phyloP scores from a whole-genome alignment of 768 basidiomycete species.

The Suillus luteus region DNA sequence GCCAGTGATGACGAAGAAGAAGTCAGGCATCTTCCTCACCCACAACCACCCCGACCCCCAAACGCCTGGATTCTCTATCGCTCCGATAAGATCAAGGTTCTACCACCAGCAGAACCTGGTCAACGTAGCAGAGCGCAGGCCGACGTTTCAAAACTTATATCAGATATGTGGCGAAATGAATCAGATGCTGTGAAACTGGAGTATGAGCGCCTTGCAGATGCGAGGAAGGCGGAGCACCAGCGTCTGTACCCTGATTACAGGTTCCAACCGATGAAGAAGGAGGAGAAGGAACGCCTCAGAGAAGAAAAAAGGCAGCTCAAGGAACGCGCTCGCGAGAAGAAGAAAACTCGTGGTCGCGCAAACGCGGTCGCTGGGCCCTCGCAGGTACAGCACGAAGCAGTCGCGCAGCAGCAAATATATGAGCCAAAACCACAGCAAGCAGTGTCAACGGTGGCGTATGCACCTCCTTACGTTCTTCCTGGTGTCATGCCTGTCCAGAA shows the following conservation, averaged over 20 bases:
- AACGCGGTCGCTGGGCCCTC: conserved; percentile 15
- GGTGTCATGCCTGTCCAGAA: conserved; percentile 13
- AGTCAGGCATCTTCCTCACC: conserved; percentile 30
- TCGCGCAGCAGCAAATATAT: not conserved
- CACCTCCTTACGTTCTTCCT: conserved; percentile 10
- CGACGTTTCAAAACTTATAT: conserved; percentile 64
- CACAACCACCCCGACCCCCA: conserved; percentile 56
- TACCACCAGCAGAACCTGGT: conserved; percentile 39
- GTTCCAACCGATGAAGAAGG: conserved; percentile 57
- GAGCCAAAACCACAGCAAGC: not conserved
- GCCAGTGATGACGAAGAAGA: conserved; percentile 13
- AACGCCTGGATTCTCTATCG: conserved; percentile 88
- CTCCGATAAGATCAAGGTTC: conserved; percentile 51
- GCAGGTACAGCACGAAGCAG: not conserved
- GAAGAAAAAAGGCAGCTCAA: conserved; percentile 44
- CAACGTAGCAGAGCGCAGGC: conserved; percentile 52
- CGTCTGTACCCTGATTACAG: conserved; percentile 56
- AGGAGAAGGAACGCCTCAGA: conserved; percentile 45
- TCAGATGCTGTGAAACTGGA: conserved; percentile 44
- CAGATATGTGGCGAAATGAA: conserved; percentile 65
- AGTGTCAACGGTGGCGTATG: conserved; percentile 4
- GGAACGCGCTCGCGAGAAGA: conserved; percentile 35
- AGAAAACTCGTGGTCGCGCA: conserved; percentile 24
- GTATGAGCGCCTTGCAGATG: conserved; percentile 57
- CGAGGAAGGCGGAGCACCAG: conserved; percentile 53